Evolutionary conservation across 257 asterid species (phyloP).

Genomic region (Primulina eburnea): DNA sequence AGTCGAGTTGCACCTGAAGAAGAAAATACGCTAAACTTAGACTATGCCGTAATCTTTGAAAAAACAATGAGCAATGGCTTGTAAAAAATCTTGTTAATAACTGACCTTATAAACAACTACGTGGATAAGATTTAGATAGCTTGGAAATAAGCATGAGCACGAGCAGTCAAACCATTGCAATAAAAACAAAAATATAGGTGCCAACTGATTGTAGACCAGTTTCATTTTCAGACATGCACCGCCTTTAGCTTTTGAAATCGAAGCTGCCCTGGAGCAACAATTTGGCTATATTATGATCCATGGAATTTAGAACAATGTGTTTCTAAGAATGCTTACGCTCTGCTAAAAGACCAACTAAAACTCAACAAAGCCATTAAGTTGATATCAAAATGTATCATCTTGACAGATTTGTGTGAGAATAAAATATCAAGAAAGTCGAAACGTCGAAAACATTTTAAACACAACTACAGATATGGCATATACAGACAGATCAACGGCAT

Average conservation of each 20-base stretch:
- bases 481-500: not conserved
- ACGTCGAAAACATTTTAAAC: not conserved
- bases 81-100: not conserved
- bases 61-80: not conserved
- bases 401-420: not conserved
- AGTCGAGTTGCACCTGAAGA: slow-evolving; percentile 45
- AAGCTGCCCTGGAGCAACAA: slow-evolving; percentile 49
- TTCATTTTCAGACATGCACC: slow-evolving; percentile 50
- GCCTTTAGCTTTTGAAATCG: slow-evolving; percentile 49
- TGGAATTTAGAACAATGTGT: not conserved
- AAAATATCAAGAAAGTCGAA: too few species aligned
- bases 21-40: not conserved
- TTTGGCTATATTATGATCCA: slow-evolving; percentile 1
- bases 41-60: not conserved
- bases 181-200: slow-evolving; percentile 44
- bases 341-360: not conserved
- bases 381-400: not conserved
- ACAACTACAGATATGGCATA: not conserved
- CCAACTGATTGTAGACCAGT: slow-evolving; percentile 51
- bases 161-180: slow-evolving; percentile 60
- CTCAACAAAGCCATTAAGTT: not conserved
- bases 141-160: slow-evolving; percentile 45
- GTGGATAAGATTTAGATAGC: slow-evolving; percentile 48
- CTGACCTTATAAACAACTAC: slow-evolving; percentile 50
- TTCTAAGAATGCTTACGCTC: too few species aligned